phyloP scores from a whole-genome alignment of 768 basidiomycete genomes.

The Mycena amicta region DNA sequence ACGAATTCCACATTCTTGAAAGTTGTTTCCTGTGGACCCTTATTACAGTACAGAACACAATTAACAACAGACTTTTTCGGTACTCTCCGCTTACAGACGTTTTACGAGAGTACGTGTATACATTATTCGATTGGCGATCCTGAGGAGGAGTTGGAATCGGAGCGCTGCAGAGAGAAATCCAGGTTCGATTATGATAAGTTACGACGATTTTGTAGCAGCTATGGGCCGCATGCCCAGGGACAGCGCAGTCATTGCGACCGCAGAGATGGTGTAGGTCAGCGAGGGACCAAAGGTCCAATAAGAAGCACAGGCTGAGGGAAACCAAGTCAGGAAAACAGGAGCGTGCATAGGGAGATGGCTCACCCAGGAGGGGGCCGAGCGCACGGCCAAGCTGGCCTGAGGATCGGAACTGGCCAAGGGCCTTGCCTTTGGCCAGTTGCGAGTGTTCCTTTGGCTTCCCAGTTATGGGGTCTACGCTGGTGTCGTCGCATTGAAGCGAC shows the following conservation, averaged over 20 bases:
- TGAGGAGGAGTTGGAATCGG: too few species aligned
- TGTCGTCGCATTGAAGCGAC: conserved; percentile 87
- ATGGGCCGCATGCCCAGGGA: conserved; percentile 58
- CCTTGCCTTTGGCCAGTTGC: conserved; percentile 79
- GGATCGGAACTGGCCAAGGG: conserved; percentile 84
- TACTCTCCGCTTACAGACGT: background rate
- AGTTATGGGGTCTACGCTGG: conserved; percentile 52
- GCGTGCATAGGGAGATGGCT: conserved; percentile 24
- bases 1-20: conserved; percentile 17
- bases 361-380: conserved; percentile 88
- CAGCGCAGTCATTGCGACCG: conserved; percentile 64
- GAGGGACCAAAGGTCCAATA: conserved; percentile 91
- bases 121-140: too few species aligned
- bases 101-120: too few species aligned
- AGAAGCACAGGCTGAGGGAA: conserved; percentile 68
- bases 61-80: background rate
- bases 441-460: conserved; percentile 65
- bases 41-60: background rate
- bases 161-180: too few species aligned
- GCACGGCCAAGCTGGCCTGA: conserved; percentile 95
- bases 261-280: conserved; percentile 68
- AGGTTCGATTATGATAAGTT: too few species aligned
- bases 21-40: background rate
- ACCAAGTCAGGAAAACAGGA: conserved; percentile 14
- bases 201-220: conserved; percentile 26